Evolutionary conservation across 2,329 filamentous ascomycete genomes (phyloP).

Genomic region (Mollisiaceae sp.): DNA sequence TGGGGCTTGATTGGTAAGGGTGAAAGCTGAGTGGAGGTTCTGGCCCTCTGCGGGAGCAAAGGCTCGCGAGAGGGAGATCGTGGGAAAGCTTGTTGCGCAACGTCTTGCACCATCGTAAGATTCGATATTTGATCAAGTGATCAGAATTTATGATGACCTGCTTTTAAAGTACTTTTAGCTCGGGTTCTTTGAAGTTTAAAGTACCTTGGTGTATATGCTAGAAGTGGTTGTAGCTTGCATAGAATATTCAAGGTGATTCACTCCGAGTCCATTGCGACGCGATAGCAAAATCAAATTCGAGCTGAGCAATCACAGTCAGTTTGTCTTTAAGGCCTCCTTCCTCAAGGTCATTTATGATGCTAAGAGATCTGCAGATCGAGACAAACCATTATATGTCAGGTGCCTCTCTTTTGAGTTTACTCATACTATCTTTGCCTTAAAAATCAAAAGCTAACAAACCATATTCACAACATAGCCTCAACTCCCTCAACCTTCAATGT

Average conservation of each 20-base stretch:
- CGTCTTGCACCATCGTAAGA: not conserved
- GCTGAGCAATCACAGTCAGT: not conserved
- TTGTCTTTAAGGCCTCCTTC: no score
- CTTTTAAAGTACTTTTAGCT: not conserved
- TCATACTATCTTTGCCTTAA: not conserved
- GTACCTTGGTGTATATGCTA: not conserved
- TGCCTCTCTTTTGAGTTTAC: not conserved
- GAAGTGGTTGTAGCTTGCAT: not conserved
- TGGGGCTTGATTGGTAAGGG: not conserved
- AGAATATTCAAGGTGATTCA: not conserved
- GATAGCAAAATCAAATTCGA: not conserved
- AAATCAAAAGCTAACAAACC: no score
- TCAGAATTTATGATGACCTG: not conserved
- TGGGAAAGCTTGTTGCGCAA: not conserved
- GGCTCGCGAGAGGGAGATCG: not conserved
- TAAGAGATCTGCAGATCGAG: no score
- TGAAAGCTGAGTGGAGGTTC: not conserved
- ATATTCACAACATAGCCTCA: constrained; percentile 12
- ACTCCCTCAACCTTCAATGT: constrained; percentile 23
- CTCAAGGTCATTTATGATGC: no score
- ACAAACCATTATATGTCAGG: no score
- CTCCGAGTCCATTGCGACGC: not conserved
- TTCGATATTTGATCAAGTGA: not conserved
- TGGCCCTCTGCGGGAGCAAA: not conserved
- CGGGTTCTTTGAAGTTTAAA: not conserved